Evolutionary conservation across 2,329 filamentous ascomycete species (phyloP), one percentile per base, ranked within the genome.

Genomic region (Paecilomyces fulvus): DNA sequence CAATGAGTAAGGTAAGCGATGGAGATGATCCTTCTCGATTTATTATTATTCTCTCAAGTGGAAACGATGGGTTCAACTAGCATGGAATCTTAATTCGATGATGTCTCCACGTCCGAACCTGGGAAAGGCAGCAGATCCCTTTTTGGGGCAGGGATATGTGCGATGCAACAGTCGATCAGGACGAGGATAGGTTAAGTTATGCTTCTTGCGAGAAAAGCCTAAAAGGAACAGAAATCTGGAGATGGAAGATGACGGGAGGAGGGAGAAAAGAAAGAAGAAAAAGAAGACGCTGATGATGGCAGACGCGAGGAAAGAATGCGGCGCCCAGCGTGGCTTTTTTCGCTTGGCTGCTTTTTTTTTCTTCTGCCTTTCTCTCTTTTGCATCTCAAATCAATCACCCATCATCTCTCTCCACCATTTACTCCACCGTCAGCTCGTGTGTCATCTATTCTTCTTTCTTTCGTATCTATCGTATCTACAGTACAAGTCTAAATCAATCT

Each of bases 31-130:
- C 37, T 43, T 43, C 37, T 43, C 21, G 48, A 23, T 23, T 23
- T 49, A 49, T 23, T 49, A 49, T 49, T 49, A 21, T 49, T 49
- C 48, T 49, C 48, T 43, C 37, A 43, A 21, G 48, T 49, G 48
- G 48, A 28, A 23, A 23, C 14, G 3, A 21, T 23, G 20, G 48
- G 21, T 23, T 28, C 12, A 12, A 28, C 48, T 25, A 49, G 48
- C 48, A 49, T 49, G 48, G 21, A 49, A 49, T 49, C 48, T 49
- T 49, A 49, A 49, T 49, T 49, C 48, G 48, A 49, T 49, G 48
- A 23, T 28, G 48, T 28, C 20, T 49, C 48, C 20, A 49, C 48
- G 21, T 49, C 21, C 10, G 48, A 49, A 28, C 20, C 25, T 7
- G 25, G 12, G 48, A 49, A 28, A 5, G 48, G 20, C 8, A 49